Percentiles rank a stretch among this genome's conserved stretches.
Conservation (phyloP, 192 early-diverging fungal genomes). For the Rhizophagus sp. region DNA sequence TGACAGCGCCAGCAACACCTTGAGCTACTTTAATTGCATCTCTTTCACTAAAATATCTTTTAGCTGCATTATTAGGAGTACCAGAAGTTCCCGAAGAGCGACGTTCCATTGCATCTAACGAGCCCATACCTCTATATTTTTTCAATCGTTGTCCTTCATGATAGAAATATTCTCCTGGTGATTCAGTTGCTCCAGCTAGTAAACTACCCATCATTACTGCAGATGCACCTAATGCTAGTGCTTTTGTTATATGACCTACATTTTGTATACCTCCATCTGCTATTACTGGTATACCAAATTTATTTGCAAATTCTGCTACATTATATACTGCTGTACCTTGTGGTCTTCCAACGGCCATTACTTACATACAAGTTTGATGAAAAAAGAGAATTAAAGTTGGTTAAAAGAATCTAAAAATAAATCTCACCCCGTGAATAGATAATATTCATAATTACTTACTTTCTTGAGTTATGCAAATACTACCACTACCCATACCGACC, state of each 20-base stretch:
- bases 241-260: slow-evolving; percentile 98
- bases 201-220: slow-evolving; percentile 99
- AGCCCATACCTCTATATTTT: slow-evolving; percentile 99
- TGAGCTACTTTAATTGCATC: slow-evolving; percentile 98
- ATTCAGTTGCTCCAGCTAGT: slow-evolving; percentile 92
- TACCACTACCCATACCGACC: slow-evolving; percentile 97
- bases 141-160: slow-evolving; percentile 96
- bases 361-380: slow-evolving; percentile 34
- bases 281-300: slow-evolving; percentile 94
- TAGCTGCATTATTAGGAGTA: slow-evolving; percentile 67
- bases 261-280: slow-evolving; percentile 98
- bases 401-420: background rate
- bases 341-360: slow-evolving; percentile 98
- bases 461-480: slow-evolving; percentile 98
- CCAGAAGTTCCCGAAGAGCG: slow-evolving; percentile 51
- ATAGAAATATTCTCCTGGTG: slow-evolving; percentile 98
- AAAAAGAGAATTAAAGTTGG: background rate
- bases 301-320: slow-evolving; percentile 90
- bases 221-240: slow-evolving; percentile 90
- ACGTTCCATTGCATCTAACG: slow-evolving; percentile 94
- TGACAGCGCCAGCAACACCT: slow-evolving; percentile 95
- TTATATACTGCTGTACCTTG: slow-evolving; percentile 96
- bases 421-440: background rate
- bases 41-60: slow-evolving; percentile 96
- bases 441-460: background rate